These are phyloP conservation scores for Lagenidium giganteum DNA, from an alignment of 352 stramenopile genomes.

Conservation along the genomic window DNA sequence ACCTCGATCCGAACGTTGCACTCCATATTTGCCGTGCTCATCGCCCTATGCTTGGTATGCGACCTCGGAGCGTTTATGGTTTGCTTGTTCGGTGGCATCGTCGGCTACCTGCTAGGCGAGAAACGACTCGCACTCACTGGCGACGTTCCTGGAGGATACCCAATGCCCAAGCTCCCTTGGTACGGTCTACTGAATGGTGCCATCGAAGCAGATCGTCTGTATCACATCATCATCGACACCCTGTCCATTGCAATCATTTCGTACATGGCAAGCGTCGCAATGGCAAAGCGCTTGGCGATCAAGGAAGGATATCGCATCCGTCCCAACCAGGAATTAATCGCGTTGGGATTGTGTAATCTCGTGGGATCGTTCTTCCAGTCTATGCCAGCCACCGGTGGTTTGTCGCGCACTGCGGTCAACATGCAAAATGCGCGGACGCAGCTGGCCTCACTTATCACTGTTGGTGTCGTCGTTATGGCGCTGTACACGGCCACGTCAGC, in stretches of 20 bases:
- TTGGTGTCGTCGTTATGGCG: constrained; percentile 75
- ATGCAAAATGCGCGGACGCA: constrained; percentile 83
- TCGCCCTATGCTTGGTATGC: constrained; percentile 36
- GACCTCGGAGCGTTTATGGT: constrained; percentile 71
- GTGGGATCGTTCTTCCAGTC: constrained; percentile 75
- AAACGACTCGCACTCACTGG: constrained; percentile 60
- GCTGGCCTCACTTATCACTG: constrained; percentile 79
- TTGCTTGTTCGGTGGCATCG: constrained; percentile 56
- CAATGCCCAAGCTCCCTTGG: constrained; percentile 40
- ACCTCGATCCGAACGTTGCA: constrained; percentile 33
- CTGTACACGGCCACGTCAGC: constrained; percentile 78
- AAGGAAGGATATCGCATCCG: constrained; percentile 72
- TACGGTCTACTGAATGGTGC: constrained; percentile 37
- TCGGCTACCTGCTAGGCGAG: constrained; percentile 34
- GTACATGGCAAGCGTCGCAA: constrained; percentile 90
- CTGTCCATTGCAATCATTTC: constrained; percentile 79
- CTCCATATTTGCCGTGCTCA: constrained; percentile 39
- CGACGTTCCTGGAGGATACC: constrained; percentile 64
- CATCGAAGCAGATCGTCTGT: constrained; percentile 43
- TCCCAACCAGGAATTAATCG: constrained; percentile 81
- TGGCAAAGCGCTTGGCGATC: constrained; percentile 80
- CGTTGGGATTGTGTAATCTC: constrained; percentile 84
- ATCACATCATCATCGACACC: constrained; percentile 58
- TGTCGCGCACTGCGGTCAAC: constrained; percentile 88
- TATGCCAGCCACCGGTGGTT: constrained; percentile 86